These are phyloP conservation scores for Trichophyton simii DNA, from an alignment of 2,329 filamentous ascomycete genomes.

Conservation along the genomic window DNA sequence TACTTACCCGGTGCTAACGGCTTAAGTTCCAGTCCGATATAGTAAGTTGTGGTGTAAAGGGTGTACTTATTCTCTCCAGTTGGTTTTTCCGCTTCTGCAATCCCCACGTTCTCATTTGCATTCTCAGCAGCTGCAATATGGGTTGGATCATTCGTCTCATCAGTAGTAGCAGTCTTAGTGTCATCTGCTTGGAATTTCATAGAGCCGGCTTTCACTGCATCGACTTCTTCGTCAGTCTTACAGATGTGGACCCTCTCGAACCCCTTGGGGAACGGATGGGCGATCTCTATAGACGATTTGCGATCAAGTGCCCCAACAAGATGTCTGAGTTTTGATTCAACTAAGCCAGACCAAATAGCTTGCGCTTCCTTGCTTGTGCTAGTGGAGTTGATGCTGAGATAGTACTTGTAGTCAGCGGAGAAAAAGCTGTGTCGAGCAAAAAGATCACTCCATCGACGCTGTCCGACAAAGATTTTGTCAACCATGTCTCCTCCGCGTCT, in stretches of 20 bases:
- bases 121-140: slow-evolving; percentile 38
- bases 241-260: slow-evolving; percentile 73
- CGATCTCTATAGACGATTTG: slow-evolving; percentile 65
- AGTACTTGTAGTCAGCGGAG: slow-evolving; percentile 86
- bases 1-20: slow-evolving; percentile 58
- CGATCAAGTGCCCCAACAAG: slow-evolving; percentile 73
- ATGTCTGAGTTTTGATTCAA: slow-evolving; percentile 84
- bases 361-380: slow-evolving; percentile 75
- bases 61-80: slow-evolving; percentile 35
- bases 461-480: slow-evolving; percentile 64
- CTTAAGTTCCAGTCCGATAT: slow-evolving; percentile 74
- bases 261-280: slow-evolving; percentile 85
- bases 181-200: slow-evolving; percentile 47
- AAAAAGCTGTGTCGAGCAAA: slow-evolving; percentile 91
- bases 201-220: slow-evolving; percentile 50
- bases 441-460: slow-evolving; percentile 70
- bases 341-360: slow-evolving; percentile 76
- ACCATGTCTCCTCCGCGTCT: slow-evolving; percentile 64
- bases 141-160: slow-evolving; percentile 39
- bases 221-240: slow-evolving; percentile 47
- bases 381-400: slow-evolving; percentile 73
- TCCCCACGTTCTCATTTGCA: slow-evolving; percentile 28
- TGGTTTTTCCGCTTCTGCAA: slow-evolving; percentile 26
- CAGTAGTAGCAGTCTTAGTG: slow-evolving; percentile 40
- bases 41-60: slow-evolving; percentile 84